phyloP scores from a whole-genome alignment of 441 rosid genomes.

The Rhodomyrtus psidioides region DNA sequence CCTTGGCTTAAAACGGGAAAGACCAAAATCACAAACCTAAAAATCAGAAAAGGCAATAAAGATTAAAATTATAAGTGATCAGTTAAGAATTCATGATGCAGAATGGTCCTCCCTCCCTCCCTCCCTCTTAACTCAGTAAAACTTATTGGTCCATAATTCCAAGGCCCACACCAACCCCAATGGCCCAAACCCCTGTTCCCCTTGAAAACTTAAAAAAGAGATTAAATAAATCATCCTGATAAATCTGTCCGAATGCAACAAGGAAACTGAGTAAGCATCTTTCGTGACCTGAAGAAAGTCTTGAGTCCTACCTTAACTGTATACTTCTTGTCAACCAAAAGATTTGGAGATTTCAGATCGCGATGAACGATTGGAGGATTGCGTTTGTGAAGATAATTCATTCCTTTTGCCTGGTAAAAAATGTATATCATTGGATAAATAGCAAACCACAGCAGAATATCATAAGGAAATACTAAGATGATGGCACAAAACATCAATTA shows the following conservation, averaged over 20 bases:
- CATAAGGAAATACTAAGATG: background rate
- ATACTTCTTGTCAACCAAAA: conserved; percentile 91
- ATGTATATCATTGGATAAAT: background rate
- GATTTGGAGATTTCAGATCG: conserved; percentile 96
- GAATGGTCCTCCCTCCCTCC: background rate
- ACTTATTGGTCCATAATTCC: background rate
- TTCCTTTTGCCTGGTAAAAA: conserved; percentile 82
- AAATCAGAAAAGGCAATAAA: conserved; percentile 1
- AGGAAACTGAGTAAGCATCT: background rate
- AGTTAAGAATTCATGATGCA: background rate
- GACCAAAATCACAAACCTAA: conserved; percentile 99
- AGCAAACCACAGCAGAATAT: conserved; percentile 2
- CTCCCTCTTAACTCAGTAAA: background rate
- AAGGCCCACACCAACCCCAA: background rate
- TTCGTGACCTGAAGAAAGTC: background rate
- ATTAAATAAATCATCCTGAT: background rate
- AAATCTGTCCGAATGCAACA: background rate
- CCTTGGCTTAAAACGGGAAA: conserved; percentile 89
- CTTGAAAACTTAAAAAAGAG: background rate
- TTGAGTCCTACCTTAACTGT: conserved; percentile 78
- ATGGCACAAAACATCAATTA: background rate
- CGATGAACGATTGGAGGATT: conserved; percentile 98
- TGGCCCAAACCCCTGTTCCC: background rate
- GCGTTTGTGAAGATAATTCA: conserved; percentile 95
- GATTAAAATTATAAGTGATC: background rate